phyloP scores from a whole-genome alignment of 257 asterid species.

The Solanum sejunctum region DNA sequence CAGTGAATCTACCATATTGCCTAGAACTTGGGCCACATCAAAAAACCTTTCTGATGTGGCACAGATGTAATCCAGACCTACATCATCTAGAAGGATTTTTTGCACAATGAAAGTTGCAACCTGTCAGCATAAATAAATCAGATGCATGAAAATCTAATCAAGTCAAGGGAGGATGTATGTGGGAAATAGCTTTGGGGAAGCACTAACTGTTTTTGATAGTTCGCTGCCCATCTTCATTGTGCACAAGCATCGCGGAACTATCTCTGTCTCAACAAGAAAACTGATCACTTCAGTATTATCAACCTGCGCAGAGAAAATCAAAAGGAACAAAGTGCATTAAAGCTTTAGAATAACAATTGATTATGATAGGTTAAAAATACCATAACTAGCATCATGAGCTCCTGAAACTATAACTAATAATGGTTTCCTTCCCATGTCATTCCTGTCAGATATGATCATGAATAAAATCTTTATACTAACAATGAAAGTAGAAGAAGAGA shows the following conservation, averaged over 20 bases:
- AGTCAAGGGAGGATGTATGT: not conserved
- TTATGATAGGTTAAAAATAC: not conserved
- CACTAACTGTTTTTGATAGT: slow-evolving; percentile 21
- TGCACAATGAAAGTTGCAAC: slow-evolving; percentile 24
- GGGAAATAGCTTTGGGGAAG: not conserved
- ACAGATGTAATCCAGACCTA: slow-evolving; percentile 20
- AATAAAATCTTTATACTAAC: not conserved
- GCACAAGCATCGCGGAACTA: slow-evolving; percentile 19
- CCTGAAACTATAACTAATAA: not conserved
- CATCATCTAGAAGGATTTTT: slow-evolving; percentile 15
- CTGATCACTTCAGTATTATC: slow-evolving; percentile 6
- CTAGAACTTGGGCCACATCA: slow-evolving; percentile 18
- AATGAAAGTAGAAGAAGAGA: not conserved
- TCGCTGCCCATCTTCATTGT: slow-evolving; percentile 16
- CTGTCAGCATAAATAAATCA: slow-evolving; percentile 8
- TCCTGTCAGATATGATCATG: not conserved
- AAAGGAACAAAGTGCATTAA: not conserved
- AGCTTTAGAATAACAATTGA: not conserved
- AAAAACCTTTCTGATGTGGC: slow-evolving; percentile 5
- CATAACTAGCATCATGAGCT: not conserved
- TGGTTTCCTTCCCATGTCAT: not conserved
- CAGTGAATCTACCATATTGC: slow-evolving; percentile 12
- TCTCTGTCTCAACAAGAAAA: slow-evolving; percentile 16
- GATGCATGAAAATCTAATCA: not conserved
- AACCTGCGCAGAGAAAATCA: slow-evolving; percentile 4